These are phyloP conservation scores for Circinella umbellata DNA, from an alignment of 371 early-diverging fungal genomes.

Conservation along the genomic window DNA sequence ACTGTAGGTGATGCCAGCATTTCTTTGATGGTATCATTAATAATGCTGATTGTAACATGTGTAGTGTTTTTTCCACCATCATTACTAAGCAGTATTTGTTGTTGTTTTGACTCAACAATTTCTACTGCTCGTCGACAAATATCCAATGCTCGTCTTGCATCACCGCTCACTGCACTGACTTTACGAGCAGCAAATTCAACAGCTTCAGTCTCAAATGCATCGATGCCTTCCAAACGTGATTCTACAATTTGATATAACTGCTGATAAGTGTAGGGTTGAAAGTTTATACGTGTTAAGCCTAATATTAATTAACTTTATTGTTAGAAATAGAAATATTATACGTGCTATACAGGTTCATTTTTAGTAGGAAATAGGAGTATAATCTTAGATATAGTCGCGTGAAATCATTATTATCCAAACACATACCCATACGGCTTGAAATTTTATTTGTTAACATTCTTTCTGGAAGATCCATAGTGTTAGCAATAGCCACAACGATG, in stretches of 20 bases:
- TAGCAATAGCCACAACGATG: constrained; percentile 96
- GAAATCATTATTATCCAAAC: no score
- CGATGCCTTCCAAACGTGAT: constrained; percentile 76
- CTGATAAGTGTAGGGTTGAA: constrained; percentile 86
- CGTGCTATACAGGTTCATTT: not conserved
- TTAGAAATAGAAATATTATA: not conserved
- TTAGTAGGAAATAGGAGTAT: no score
- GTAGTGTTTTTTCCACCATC: not conserved
- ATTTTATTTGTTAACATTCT: constrained; percentile 91
- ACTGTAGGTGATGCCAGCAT: constrained; percentile 83
- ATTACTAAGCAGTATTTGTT: not conserved
- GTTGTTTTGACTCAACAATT: constrained; percentile 66
- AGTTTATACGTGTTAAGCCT: constrained; percentile 87
- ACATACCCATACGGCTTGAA: constrained; percentile 88
- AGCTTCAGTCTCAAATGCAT: constrained; percentile 82
- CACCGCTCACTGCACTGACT: constrained; percentile 95
- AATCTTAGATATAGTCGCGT: no score
- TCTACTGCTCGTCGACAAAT: constrained; percentile 92
- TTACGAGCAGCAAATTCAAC: constrained; percentile 94
- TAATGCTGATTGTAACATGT: constrained; percentile 77
- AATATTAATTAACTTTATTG: constrained; percentile 8
- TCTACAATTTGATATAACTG: constrained; percentile 88
- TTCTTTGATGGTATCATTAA: constrained; percentile 82
- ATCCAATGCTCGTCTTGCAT: constrained; percentile 96
- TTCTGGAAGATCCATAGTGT: constrained; percentile 99